These are phyloP conservation scores for Penicillium sp. DNA, from an alignment of 2,329 filamentous ascomycete species.

Conservation along the genomic window DNA sequence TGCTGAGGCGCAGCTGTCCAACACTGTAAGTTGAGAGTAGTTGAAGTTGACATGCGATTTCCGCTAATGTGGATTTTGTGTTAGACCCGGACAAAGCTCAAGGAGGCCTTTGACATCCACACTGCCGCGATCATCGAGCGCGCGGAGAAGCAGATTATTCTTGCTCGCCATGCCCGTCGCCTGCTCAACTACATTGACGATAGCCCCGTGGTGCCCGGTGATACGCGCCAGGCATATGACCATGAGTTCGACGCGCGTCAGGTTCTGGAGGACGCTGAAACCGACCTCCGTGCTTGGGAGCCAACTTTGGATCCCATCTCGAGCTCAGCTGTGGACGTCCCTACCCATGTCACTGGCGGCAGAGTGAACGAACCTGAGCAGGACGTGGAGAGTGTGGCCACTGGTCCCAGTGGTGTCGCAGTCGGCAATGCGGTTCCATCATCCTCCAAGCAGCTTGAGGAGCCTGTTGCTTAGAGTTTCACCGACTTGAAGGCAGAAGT, in stretches of 20 bases:
- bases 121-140: slow-evolving; percentile 92
- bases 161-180: slow-evolving; percentile 87
- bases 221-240: slow-evolving; percentile 72
- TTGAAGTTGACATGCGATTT: not conserved
- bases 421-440: slow-evolving; percentile 22
- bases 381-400: slow-evolving; percentile 15
- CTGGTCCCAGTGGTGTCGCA: slow-evolving; percentile 15
- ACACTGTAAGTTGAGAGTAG: slow-evolving; percentile 70
- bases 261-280: slow-evolving; percentile 90
- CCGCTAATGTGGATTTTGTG: slow-evolving; percentile 15
- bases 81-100: slow-evolving; percentile 92
- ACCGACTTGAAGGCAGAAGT: not conserved
- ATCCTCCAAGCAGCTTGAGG: slow-evolving; percentile 25
- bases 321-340: slow-evolving; percentile 52
- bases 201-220: slow-evolving; percentile 85
- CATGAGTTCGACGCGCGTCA: slow-evolving; percentile 73
- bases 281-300: slow-evolving; percentile 79
- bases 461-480: slow-evolving; percentile 12
- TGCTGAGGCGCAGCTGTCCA: slow-evolving; percentile 93
- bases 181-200: slow-evolving; percentile 88
- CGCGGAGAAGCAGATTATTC: slow-evolving; percentile 93
- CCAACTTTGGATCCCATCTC: slow-evolving; percentile 61
- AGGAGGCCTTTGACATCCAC: slow-evolving; percentile 89
- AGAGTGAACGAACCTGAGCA: slow-evolving; percentile 7
- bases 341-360: slow-evolving; percentile 1